These are phyloP conservation scores for Fusarium fracticaudum DNA, from an alignment of 2,329 filamentous ascomycete species.

Conservation along the genomic window DNA sequence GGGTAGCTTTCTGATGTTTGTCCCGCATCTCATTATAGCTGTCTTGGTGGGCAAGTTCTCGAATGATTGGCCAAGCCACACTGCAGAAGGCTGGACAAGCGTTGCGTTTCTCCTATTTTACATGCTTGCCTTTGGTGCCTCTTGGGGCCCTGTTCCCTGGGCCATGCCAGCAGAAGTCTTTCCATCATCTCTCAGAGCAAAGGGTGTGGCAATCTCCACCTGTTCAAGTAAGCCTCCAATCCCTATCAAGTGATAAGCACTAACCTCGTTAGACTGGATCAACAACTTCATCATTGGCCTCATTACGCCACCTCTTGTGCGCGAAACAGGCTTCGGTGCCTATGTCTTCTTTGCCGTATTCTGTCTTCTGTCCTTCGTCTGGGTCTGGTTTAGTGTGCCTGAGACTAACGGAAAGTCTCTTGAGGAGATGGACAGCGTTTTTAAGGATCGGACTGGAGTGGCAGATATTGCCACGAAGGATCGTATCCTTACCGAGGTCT, in stretches of 20 bases:
- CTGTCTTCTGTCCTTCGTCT: conserved; percentile 63
- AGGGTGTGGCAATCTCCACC: conserved; percentile 69
- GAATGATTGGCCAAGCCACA: conserved; percentile 38
- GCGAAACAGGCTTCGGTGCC: conserved; percentile 58
- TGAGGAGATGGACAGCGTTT: conserved; percentile 62
- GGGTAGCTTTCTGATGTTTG: conserved; percentile 42
- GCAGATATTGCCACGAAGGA: conserved; percentile 28
- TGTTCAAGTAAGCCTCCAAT: conserved; percentile 53
- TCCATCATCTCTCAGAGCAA: conserved; percentile 67
- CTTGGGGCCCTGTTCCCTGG: conserved; percentile 65
- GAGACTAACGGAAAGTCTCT: conserved; percentile 66
- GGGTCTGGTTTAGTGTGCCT: conserved; percentile 63
- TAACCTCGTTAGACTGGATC: conserved; percentile 57
- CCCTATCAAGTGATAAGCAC: accelerated
- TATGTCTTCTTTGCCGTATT: conserved; percentile 70
- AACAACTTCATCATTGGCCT: conserved; percentile 68
- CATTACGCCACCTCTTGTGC: conserved; percentile 57
- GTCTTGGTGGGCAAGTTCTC: conserved; percentile 41
- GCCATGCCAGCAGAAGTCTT: conserved; percentile 67
- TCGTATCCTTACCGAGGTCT: not conserved
- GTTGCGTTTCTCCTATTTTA: conserved; percentile 57
- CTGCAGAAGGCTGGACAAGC: conserved; percentile 42
- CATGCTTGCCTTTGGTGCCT: conserved; percentile 67
- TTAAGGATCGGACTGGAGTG: conserved; percentile 40
- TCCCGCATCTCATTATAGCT: conserved; percentile 42